Evolutionary conservation across 495 filamentous ascomycete genomes (phyloP).

Genomic region (Annulohypoxylon bovei): DNA sequence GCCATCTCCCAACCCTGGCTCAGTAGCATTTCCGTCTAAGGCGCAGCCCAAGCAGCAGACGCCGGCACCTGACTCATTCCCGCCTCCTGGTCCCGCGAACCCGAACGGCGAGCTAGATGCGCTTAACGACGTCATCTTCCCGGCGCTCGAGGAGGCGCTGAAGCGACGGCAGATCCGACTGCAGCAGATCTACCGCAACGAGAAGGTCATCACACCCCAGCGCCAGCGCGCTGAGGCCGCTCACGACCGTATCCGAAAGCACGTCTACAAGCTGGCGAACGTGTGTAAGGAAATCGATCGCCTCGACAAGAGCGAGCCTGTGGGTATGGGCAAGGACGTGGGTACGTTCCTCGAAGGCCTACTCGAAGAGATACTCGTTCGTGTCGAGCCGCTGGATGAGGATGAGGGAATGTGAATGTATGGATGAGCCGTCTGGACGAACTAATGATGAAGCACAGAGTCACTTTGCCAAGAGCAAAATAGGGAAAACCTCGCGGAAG

Average conservation of each 20-base stretch:
- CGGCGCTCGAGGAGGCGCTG: constrained; percentile 88
- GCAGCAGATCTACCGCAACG: constrained; percentile 61
- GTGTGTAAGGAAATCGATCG: constrained; percentile 88
- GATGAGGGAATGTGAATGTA: constrained; percentile 55
- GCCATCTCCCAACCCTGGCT: constrained; percentile 37
- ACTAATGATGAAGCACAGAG: neutral
- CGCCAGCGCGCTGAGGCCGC: constrained; percentile 74
- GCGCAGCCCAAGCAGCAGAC: constrained; percentile 39
- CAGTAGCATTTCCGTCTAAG: constrained; percentile 40
- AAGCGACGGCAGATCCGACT: constrained; percentile 76
- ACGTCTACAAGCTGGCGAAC: constrained; percentile 78
- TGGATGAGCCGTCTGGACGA: neutral
- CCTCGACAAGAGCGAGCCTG: constrained; percentile 80
- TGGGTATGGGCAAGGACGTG: constrained; percentile 91
- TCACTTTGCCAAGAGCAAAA: neutral
- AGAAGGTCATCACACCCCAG: constrained; percentile 57
- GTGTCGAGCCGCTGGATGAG: constrained; percentile 86
- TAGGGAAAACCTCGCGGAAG: neutral
- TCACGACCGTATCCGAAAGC: constrained; percentile 81
- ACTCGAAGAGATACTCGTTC: constrained; percentile 92
- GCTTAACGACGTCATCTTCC: constrained; percentile 84
- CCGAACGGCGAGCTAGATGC: constrained; percentile 65
- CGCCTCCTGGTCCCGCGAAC: constrained; percentile 56
- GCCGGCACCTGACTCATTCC: constrained; percentile 49
- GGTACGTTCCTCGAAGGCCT: constrained; percentile 88